Percentiles rank a stretch among this genome's conserved stretches.
phyloP scores from a whole-genome alignment of 73 alveolate genomes.

The Stentor coeruleus region DNA sequence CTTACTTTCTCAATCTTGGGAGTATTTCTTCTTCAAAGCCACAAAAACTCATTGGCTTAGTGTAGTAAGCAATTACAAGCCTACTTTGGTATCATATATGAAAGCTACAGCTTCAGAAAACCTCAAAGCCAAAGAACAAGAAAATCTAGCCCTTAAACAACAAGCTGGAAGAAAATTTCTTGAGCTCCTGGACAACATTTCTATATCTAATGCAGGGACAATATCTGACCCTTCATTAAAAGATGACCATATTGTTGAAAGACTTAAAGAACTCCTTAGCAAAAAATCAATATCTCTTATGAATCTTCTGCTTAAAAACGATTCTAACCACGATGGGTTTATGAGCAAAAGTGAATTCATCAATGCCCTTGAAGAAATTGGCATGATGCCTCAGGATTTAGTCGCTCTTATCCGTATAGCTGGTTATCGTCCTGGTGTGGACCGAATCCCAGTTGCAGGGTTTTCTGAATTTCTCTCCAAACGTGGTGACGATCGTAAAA shows the following conservation, averaged over 20 bases:
- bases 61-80: background rate
- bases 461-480: background rate
- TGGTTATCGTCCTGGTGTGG: slow-evolving; percentile 23
- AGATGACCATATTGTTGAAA: background rate
- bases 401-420: slow-evolving; percentile 17
- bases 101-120: background rate
- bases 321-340: slow-evolving; percentile 18
- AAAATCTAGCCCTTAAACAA: background rate
- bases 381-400: slow-evolving; percentile 10
- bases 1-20: background rate
- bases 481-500: background rate
- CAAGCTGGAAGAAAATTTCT: background rate
- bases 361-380: background rate
- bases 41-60: background rate
- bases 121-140: background rate
- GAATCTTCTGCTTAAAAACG: background rate
- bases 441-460: background rate
- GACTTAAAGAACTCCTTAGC: slow-evolving; percentile 5
- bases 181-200: background rate
- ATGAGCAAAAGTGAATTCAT: slow-evolving; percentile 2
- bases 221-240: background rate
- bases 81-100: background rate
- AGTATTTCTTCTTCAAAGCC: background rate
- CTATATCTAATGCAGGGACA: background rate
- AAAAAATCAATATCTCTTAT: background rate